Percentiles rank a stretch among this genome's conserved stretches.
Evolutionary conservation across 2,329 filamentous ascomycete genomes (phyloP).

Genomic region (Alternaria viburni): DNA sequence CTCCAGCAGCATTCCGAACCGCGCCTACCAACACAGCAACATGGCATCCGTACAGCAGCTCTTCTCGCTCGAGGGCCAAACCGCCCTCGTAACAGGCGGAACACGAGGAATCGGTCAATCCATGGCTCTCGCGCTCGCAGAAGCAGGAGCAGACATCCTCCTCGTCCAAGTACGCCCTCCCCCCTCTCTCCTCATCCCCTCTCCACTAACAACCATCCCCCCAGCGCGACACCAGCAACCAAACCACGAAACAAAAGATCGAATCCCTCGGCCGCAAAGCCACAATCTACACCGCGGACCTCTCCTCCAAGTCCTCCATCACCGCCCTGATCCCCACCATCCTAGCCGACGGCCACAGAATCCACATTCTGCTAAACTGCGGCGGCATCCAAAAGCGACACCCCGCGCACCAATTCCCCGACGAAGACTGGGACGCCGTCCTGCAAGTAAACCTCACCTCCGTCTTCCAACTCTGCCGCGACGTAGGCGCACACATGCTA

Average conservation of each 20-base stretch:
- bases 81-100: conserved; percentile 57
- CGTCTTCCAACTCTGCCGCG: conserved; percentile 79
- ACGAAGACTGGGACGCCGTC: conserved; percentile 78
- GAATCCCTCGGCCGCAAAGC: conserved; percentile 70
- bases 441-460: conserved; percentile 85
- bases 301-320: conserved; percentile 67
- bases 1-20: conserved; percentile 12
- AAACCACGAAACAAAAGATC: conserved; percentile 66
- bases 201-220: conserved; percentile 2
- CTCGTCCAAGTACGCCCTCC: conserved; percentile 53
- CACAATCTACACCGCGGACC: conserved; percentile 72
- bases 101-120: conserved; percentile 59
- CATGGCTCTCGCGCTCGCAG: conserved; percentile 59
- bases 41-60: conserved; percentile 49
- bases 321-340: conserved; percentile 65
- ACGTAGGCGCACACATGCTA: conserved; percentile 81
- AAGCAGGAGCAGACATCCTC: conserved; percentile 58
- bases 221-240: conserved; percentile 63
- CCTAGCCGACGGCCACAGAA: conserved; percentile 65
- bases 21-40: conserved; percentile 4
- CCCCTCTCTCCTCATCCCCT: background rate
- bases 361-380: conserved; percentile 84
- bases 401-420: conserved; percentile 75
- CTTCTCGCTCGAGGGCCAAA: conserved; percentile 58
- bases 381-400: conserved; percentile 85